Percentiles rank a stretch among this genome's conserved stretches.
phyloP scores from a whole-genome alignment of 2,329 filamentous ascomycete genomes.

The Aureobasidium sp. region DNA sequence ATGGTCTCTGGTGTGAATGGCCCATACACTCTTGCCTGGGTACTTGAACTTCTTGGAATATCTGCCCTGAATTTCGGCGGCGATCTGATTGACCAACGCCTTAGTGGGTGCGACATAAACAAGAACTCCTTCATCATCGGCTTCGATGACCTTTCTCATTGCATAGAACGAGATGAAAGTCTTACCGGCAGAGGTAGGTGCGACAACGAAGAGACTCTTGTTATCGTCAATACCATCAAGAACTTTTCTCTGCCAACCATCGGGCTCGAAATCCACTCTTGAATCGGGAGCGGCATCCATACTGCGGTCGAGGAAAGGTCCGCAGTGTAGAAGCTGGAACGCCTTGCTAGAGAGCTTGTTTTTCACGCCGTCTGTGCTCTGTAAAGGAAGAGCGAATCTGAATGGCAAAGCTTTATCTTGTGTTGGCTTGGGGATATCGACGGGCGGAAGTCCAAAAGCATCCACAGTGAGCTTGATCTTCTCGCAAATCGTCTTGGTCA shows the following conservation, averaged over 20 bases:
- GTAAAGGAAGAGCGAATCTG: constrained; percentile 32
- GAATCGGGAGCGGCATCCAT: constrained; percentile 61
- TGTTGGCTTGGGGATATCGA: constrained; percentile 27
- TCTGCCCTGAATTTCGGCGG: constrained; percentile 67
- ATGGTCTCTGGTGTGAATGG: constrained; percentile 69
- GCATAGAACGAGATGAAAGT: constrained; percentile 82
- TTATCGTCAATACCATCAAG: constrained; percentile 65
- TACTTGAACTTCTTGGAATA: constrained; percentile 61
- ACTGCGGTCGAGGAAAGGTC: constrained; percentile 67
- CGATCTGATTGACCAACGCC: constrained; percentile 76
- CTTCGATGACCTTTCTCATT: constrained; percentile 67
- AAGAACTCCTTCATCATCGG: constrained; percentile 61
- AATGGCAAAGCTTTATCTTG: constrained; percentile 40
- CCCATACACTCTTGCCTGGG: constrained; percentile 64
- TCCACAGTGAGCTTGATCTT: constrained; percentile 34
- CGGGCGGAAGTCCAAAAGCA: constrained; percentile 33
- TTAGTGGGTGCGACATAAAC: constrained; percentile 79
- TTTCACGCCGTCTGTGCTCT: constrained; percentile 22
- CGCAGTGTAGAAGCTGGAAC: constrained; percentile 63
- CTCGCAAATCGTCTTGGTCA: constrained; percentile 37
- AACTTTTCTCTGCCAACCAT: constrained; percentile 69
- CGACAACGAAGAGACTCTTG: constrained; percentile 66
- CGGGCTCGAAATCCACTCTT: constrained; percentile 66
- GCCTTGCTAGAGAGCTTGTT: constrained; percentile 41
- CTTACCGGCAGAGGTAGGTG: constrained; percentile 72